These are phyloP conservation scores for Aspergillus thermomutatus DNA, from an alignment of 2,329 filamentous ascomycete species.

Conservation along the genomic window DNA sequence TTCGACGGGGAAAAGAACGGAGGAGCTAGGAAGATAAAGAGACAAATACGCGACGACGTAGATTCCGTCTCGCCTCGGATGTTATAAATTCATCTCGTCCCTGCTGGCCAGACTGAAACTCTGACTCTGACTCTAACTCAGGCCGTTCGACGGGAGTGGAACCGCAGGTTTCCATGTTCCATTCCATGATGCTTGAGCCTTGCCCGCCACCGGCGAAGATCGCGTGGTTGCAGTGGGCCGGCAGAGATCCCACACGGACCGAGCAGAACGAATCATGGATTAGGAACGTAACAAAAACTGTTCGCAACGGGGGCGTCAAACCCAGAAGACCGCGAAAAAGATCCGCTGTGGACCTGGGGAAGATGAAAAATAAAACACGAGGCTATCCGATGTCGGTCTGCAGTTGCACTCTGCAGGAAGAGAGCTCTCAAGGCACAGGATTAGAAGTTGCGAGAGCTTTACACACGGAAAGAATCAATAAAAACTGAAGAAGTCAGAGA, in stretches of 20 bases:
- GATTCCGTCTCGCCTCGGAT: not conserved
- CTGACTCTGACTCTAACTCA: not conserved
- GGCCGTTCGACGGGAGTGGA: not conserved
- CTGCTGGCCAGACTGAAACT: not conserved
- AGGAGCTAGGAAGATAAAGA: not conserved
- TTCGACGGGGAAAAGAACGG: not conserved
- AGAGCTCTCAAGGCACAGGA: too few species aligned
- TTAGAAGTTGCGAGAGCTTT: too few species aligned
- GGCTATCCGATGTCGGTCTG: not conserved
- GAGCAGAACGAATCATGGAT: slow-evolving; percentile 14
- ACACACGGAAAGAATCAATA: too few species aligned
- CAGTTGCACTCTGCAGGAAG: not conserved
- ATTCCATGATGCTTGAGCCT: not conserved
- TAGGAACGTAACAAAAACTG: slow-evolving; percentile 20
- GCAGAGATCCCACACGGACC: slow-evolving; percentile 1
- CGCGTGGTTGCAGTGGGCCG: slow-evolving; percentile 14
- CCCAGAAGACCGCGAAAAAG: slow-evolving; percentile 2
- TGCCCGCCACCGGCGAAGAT: slow-evolving; percentile 15
- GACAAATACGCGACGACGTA: not conserved
- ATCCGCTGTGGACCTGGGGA: slow-evolving; percentile 17
- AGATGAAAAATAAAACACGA: slow-evolving; percentile 3
- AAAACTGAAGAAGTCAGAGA: too few species aligned
- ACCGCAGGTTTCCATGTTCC: not conserved
- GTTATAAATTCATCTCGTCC: not conserved
- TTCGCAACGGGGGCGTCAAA: slow-evolving; percentile 2